Evolutionary conservation across 257 asterid genomes (phyloP), one percentile per base, ranked within the genome.

Genomic region (Lycium barbarum): DNA sequence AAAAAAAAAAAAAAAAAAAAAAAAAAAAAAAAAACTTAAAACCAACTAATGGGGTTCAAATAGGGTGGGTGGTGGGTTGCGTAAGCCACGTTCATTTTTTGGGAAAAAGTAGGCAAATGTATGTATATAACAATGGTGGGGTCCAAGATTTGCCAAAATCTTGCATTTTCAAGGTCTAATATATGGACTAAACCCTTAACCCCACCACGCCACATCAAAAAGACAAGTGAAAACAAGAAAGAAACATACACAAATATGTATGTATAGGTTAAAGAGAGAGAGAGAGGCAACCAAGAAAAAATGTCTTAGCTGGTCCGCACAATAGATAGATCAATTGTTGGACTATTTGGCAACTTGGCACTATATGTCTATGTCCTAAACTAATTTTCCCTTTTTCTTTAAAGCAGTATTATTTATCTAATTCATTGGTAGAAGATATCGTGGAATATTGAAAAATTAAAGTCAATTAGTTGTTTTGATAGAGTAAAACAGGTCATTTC

Each of bases 251-350:
- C 22, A 76, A 51, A 26, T 26, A 1, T 76, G 82, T 76, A 76
- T 26, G 82, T 76, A 76, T 26, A 51, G 65, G 49, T 76, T 0
- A 9, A 0, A 3, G 82, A 38, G 74, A 35, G 73, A 35, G 73
- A 84, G 9, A 58, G 72, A 18, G 35, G 59, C 13, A 57, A 38
- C 83, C 43, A 71, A 14, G 22, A 54, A 20, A 22, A 14, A 51
- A 57, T 85, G 63, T 51, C 47, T 88, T 90, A 89, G 92, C 91
- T 91, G 93, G 91, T 84, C 20, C 62, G 90, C 93, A 91, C 84
- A 84, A 86, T 72, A 79, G 55, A 26, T 53, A 45, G 12, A 74
- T 26, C 33, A 26, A 1, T 26, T 62, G 20, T 51, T 68, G 51
- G 80, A 83, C 57, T 80, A 33, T 81, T 43, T 61, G 83, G 84